Base-by-base conservation (phyloP, 805 yeast genomes). In the Candida railenensis region DNA sequence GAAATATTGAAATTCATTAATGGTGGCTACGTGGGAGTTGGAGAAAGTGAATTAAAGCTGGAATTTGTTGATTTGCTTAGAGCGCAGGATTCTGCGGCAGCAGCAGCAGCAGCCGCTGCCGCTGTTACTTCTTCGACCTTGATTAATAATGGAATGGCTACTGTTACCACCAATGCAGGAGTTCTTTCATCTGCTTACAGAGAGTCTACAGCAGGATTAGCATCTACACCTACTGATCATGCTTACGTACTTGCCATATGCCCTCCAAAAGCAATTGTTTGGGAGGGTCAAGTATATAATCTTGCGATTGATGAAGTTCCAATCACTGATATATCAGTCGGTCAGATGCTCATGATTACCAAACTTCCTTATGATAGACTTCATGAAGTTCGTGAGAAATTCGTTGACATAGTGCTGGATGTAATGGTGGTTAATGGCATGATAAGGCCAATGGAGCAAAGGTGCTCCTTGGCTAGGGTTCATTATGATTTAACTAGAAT, bases 271-370 rank as follows among this genome's bases (percentile, higher is more conserved):
- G 95, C 97, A 0, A 77, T 91, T 65, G 81, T 87, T 42, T 92
- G 98, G 98, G 90, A 87, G 50, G 97, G 97, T 3, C 76, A 80
- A 15, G 82, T 86, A 51, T 75, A 83, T 34, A 77, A 82, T 37
- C 61, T 87, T 4, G 72, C 74, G 12, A 62, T 80, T 12, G 74
- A 69, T 9, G 58, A 65, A 2, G 67, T 77, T 2, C 79, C 83
- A 0, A 65, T 77, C 2, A 71, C 80, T 20, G 84, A 82, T 46
- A 69, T 87, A n/a, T 78, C 76, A 48, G 80, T 79, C 9, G 94
- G 95, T 2, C 81, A 83, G 46, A 75, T 86, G 53, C 59, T 88
- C 22, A 64, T 89, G 44, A 77, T 89, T 1, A 76, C 88, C 0
- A 88, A 83, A 48, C 87, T 91, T 9, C 89, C 95, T 0, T 74